Evolutionary conservation across 2,329 filamentous ascomycete genomes (phyloP).

Genomic region (Dichotomopilus funicola): DNA sequence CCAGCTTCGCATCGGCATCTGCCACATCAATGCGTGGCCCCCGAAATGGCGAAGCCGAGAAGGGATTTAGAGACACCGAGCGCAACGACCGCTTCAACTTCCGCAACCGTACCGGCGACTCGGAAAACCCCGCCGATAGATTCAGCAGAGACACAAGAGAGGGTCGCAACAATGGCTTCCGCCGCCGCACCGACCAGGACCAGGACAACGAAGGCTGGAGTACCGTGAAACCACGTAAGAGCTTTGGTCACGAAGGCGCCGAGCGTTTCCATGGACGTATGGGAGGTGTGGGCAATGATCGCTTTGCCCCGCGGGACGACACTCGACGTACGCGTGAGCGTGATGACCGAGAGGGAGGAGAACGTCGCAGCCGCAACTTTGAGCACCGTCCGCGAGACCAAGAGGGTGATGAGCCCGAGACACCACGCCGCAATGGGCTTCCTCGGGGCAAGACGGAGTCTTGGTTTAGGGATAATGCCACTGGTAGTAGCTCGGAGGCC

Average conservation of each 20-base stretch:
- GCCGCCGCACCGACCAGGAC: slow-evolving; percentile 49
- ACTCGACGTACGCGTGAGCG: slow-evolving; percentile 40
- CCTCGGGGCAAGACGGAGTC: slow-evolving; percentile 61
- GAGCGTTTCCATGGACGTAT: slow-evolving; percentile 63
- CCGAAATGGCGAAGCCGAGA: slow-evolving; percentile 46
- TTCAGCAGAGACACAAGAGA: slow-evolving; percentile 44
- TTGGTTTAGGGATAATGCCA: slow-evolving; percentile 60
- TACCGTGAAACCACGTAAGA: slow-evolving; percentile 66
- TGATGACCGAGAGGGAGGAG: slow-evolving; percentile 32
- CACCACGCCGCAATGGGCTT: slow-evolving; percentile 56
- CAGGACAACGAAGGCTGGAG: slow-evolving; percentile 68
- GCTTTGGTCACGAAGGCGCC: slow-evolving; percentile 64
- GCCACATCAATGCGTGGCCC: slow-evolving; percentile 51
- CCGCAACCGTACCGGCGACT: slow-evolving; percentile 45
- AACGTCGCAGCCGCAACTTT: slow-evolving; percentile 26
- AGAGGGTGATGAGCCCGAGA: slow-evolving; percentile 47
- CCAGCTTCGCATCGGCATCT: slow-evolving; percentile 75
- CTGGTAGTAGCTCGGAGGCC: slow-evolving; percentile 30
- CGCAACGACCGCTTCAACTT: slow-evolving; percentile 56
- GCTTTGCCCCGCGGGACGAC: slow-evolving; percentile 46
- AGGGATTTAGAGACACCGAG: slow-evolving; percentile 45
- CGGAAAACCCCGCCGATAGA: slow-evolving; percentile 37
- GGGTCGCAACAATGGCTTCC: slow-evolving; percentile 39
- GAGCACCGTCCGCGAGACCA: slow-evolving; percentile 35
- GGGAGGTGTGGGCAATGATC: slow-evolving; percentile 41